Conservation (phyloP, 2,329 filamentous ascomycete species). For the Arthrobotrys megalospora region DNA sequence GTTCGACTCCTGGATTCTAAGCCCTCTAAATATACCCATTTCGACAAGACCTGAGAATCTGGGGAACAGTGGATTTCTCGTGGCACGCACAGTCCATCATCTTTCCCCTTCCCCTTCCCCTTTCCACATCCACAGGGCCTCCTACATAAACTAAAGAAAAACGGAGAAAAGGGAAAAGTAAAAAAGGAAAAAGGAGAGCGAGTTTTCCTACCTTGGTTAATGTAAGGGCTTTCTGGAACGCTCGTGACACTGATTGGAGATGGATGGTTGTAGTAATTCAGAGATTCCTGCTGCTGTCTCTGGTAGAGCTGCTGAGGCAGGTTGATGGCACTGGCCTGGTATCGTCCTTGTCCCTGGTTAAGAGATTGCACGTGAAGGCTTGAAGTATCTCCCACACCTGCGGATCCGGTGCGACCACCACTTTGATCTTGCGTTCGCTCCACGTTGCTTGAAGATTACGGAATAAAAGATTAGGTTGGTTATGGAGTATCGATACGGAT, state of each 20-base stretch:
- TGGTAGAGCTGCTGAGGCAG: slow-evolving; percentile 58
- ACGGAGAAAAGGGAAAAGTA: not conserved
- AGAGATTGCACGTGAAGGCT: slow-evolving; percentile 59
- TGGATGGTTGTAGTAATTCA: slow-evolving; percentile 58
- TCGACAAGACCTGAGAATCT: slow-evolving; percentile 22
- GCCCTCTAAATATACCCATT: slow-evolving; percentile 3
- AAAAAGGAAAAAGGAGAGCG: slow-evolving; percentile 23
- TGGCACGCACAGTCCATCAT: slow-evolving; percentile 40
- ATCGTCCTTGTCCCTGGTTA: slow-evolving; percentile 57
- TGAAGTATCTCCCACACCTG: slow-evolving; percentile 59
- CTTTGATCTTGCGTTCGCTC: slow-evolving; percentile 61
- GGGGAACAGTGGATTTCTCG: slow-evolving; percentile 36
- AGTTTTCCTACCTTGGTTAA: slow-evolving; percentile 56
- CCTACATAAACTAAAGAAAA: not conserved
- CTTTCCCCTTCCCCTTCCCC: slow-evolving; percentile 16
- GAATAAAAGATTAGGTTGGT: slow-evolving; percentile 27
- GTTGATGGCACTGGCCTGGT: slow-evolving; percentile 49
- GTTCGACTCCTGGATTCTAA: slow-evolving; percentile 16
- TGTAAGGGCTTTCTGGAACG: slow-evolving; percentile 60
- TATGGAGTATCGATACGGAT: slow-evolving; percentile 47
- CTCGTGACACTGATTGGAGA: slow-evolving; percentile 59
- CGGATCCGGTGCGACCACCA: slow-evolving; percentile 61
- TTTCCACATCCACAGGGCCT: slow-evolving; percentile 42
- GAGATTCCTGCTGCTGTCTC: slow-evolving; percentile 57
- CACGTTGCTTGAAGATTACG: slow-evolving; percentile 54